Base-by-base conservation (phyloP, 176 grass and related monocot species). In the Aegilops tauschii region DNA sequence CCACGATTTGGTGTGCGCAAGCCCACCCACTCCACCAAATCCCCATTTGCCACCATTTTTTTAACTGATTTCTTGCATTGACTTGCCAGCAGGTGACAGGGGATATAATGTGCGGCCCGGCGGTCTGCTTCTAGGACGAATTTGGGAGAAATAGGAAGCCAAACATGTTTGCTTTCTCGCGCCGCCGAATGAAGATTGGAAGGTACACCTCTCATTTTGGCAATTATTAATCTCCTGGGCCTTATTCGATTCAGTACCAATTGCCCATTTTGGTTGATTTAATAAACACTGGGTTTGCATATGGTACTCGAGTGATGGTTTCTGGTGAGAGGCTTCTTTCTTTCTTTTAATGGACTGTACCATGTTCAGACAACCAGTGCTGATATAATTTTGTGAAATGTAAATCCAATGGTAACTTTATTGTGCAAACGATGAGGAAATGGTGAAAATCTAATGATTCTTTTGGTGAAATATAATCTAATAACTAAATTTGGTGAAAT, bases 121-220 rank as follows among this genome's bases (percentile, higher is more conserved):
- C 65, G 20, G 4, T 13, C 40, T 21, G 31, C 9, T 61, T 80
- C 29, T 91, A 52, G 84, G 16, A 20, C 79, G 5, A 77, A 63
- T 42, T 21, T 61, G 42, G 54, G 72, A 50, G 32, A 28, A 54
- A 76, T 34, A 39, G 32, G 82, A 88, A 88, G 79, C 87, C 83
- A 12, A 96, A 96, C 81, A 94, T 98, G 94, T 98, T 98, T 75
- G 92, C 92, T 66, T 98, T 98, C 78, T 94, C 96, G 6, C 86
- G 90, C 11, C 92, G 93, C 30, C 90, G 89, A 35, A 89, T 62
- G 49, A 98, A 94, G 73, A 77, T 90, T 4, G 96, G 87, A 66
- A 98, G 94, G 96, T 79, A 52, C 34, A 73, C 13, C 18, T 44
- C 37, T 78, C 50, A 31, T 86, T 80, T 31, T 12, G 11, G 50